phyloP scores from a whole-genome alignment of 139 green algal species.

The Coelastrella sp. region DNA sequence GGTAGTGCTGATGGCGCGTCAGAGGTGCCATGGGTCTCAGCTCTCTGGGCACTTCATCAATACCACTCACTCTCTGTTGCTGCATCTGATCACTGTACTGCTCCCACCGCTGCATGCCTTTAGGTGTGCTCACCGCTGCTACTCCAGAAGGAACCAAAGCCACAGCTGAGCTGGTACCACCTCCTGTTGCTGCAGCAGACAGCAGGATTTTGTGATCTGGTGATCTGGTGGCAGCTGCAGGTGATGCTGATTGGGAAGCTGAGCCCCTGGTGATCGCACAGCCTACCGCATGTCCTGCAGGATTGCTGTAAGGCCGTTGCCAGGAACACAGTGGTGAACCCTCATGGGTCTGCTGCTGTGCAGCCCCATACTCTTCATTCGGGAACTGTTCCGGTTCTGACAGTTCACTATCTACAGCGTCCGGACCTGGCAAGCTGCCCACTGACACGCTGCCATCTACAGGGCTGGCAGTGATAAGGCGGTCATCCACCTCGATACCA shows the following conservation, averaged over 20 bases:
- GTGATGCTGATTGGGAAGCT: not conserved
- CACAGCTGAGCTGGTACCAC: not conserved
- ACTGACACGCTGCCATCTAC: not conserved
- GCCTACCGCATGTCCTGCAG: not conserved
- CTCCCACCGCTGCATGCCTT: not conserved
- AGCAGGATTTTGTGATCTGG: not conserved
- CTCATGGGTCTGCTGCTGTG: not conserved
- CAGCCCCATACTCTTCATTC: not conserved
- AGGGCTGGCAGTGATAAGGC: not conserved
- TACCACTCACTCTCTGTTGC: not conserved
- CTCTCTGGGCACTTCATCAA: not conserved
- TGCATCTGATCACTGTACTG: not conserved
- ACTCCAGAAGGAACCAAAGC: not conserved
- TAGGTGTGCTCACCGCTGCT: not conserved
- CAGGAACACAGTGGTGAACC: too few relatives aligned
- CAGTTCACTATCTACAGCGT: not conserved
- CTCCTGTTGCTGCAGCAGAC: not conserved
- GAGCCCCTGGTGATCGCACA: conserved; percentile 8
- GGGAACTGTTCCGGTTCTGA: not conserved
- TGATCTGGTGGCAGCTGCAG: not conserved
- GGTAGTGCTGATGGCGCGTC: not conserved
- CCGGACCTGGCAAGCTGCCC: not conserved
- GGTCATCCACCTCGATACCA: not conserved
- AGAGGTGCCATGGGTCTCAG: not conserved
- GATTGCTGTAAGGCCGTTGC: not conserved